Evolutionary conservation across 1,284 basidiomycete genomes (phyloP).

Genomic region (Pyrrhoderma lamaoense): DNA sequence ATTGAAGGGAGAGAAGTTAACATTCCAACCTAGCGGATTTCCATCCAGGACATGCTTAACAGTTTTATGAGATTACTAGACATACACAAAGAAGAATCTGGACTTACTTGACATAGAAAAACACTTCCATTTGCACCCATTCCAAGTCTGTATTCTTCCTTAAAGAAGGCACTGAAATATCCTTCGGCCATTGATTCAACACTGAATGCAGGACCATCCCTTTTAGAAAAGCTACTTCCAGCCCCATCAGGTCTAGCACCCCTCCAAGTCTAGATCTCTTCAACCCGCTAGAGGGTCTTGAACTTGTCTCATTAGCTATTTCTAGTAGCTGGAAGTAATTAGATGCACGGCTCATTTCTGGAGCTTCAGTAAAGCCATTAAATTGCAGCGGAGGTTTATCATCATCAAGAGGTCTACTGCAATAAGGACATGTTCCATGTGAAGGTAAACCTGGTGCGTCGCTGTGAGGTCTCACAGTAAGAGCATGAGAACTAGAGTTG

Average conservation of each 20-base stretch:
- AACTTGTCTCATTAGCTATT: constrained; percentile 57
- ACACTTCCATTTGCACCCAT: constrained; percentile 92
- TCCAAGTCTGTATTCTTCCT: constrained; percentile 78
- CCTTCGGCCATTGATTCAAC: constrained; percentile 71
- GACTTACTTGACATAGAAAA: constrained; percentile 71
- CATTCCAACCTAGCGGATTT: constrained; percentile 54
- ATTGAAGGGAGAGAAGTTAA: neutral
- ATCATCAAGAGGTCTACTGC: constrained; percentile 45
- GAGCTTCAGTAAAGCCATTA: constrained; percentile 30
- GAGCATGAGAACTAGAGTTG: constrained; percentile 78
- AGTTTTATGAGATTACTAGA: constrained; percentile 3
- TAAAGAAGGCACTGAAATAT: constrained; percentile 83
- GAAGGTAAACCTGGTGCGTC: constrained; percentile 25
- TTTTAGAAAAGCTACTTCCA: constrained; percentile 18
- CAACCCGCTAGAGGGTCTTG: constrained; percentile 42
- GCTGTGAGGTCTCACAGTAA: constrained; percentile 52
- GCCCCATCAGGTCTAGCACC: constrained; percentile 7
- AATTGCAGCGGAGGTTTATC: constrained; percentile 19
- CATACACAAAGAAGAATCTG: constrained; percentile 5
- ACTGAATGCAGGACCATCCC: constrained; percentile 36
- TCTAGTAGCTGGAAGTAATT: constrained; percentile 72
- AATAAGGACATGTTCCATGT: constrained; percentile 56
- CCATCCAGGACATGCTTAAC: constrained; percentile 72
- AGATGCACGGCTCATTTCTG: constrained; percentile 34
- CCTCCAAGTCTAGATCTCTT: constrained; percentile 16